These are phyloP conservation scores for Colletotrichum phormii DNA, from an alignment of 2,329 filamentous ascomycete species.

Conservation along the genomic window DNA sequence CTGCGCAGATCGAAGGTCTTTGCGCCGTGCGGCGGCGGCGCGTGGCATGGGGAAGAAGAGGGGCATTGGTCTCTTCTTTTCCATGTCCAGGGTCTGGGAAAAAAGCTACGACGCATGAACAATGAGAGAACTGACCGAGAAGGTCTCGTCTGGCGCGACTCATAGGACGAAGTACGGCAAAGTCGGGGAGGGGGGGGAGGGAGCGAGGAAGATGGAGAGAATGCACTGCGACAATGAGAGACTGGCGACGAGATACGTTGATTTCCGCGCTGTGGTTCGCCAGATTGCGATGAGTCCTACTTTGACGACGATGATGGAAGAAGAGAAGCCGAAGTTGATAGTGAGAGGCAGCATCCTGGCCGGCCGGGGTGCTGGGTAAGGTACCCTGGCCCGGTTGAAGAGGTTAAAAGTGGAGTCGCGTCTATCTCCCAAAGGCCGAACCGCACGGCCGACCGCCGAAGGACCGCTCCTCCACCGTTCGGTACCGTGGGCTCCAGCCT, in stretches of 20 bases:
- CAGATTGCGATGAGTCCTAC: slow-evolving; percentile 13
- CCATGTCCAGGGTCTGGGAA: slow-evolving; percentile 3
- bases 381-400: slow-evolving; percentile 1
- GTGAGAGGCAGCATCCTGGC: slow-evolving; percentile 2
- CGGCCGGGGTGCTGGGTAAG: neutral
- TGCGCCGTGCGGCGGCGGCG: neutral
- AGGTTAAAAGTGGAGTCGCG: slow-evolving; percentile 22
- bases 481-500: neutral
- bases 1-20: neutral
- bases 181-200: no score
- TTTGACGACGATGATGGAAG: slow-evolving; percentile 1
- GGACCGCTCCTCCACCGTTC: neutral
- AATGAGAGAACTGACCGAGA: slow-evolving; percentile 13
- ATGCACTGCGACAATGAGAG: neutral
- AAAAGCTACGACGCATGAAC: slow-evolving; percentile 18
- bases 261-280: slow-evolving; percentile 15
- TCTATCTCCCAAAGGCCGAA: neutral
- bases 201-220: neutral
- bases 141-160: neutral
- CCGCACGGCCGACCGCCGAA: slow-evolving; percentile 27
- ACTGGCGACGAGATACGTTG: neutral
- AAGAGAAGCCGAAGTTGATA: slow-evolving; percentile 21
- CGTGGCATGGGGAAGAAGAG: neutral
- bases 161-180: slow-evolving; percentile 1
- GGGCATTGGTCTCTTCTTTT: neutral